These are phyloP conservation scores for Entrophospora sp. DNA, from an alignment of 192 early-diverging fungal species.

Conservation along the genomic window DNA sequence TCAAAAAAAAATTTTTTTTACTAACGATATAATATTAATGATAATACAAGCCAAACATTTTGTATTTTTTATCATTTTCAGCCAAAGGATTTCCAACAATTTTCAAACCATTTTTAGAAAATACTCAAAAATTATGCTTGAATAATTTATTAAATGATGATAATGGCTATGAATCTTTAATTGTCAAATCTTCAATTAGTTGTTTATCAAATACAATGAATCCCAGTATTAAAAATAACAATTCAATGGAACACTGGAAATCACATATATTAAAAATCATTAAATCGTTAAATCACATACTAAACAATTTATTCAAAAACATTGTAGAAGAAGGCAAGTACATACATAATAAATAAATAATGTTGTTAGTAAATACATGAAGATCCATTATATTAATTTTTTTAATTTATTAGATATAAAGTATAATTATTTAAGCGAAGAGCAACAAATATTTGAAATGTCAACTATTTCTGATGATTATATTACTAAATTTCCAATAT, in stretches of 20 bases:
- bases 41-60: constrained; percentile 37
- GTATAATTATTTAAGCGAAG: not conserved
- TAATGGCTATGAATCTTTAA: constrained; percentile 22
- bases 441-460: constrained; percentile 24
- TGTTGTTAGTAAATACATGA: too few relatives aligned
- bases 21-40: too few relatives aligned
- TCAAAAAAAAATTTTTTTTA: not conserved
- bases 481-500: constrained; percentile 27
- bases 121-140: constrained; percentile 38
- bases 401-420: not conserved
- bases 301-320: constrained; percentile 39
- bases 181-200: constrained; percentile 23
- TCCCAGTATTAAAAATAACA: constrained; percentile 33
- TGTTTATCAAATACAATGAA: constrained; percentile 37
- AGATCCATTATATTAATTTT: too few relatives aligned
- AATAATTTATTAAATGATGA: constrained; percentile 36
- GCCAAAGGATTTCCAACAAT: constrained; percentile 41
- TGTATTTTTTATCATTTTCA: constrained; percentile 33
- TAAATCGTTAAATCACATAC: constrained; percentile 34
- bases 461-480: constrained; percentile 32
- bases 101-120: constrained; percentile 36
- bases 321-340: constrained; percentile 44
- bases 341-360: too few relatives aligned
- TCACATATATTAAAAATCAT: constrained; percentile 30
- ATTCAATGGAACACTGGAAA: constrained; percentile 36